Percentiles rank a stretch among this genome's conserved stretches.
phyloP scores from a whole-genome alignment of 2,329 filamentous ascomycete species.

The Nemania sp. region DNA sequence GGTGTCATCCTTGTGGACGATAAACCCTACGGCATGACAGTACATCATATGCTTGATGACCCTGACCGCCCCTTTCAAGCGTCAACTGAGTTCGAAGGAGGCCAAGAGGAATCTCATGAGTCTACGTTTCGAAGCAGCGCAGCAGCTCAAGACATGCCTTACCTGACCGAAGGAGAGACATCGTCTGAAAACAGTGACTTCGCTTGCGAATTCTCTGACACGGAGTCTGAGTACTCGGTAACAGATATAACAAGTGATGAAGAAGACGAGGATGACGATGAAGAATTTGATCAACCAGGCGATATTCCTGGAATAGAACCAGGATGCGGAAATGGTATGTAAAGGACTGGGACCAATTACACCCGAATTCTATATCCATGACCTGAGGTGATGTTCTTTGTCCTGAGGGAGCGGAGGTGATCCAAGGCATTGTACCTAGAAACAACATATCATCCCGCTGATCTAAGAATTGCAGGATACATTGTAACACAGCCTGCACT shows the following conservation, averaged over 20 bases:
- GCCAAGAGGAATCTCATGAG: conserved; percentile 22
- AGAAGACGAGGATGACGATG: conserved; percentile 55
- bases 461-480: conserved; percentile 51
- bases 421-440: conserved; percentile 6
- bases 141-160: conserved; percentile 27
- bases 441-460: conserved; percentile 22
- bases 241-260: conserved; percentile 56
- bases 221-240: conserved; percentile 50
- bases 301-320: conserved; percentile 80
- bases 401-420: conserved; percentile 20
- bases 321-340: conserved; percentile 67
- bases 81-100: conserved; percentile 9
- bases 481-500: conserved; percentile 90
- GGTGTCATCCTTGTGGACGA: conserved; percentile 85
- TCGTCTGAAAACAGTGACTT: conserved; percentile 53
- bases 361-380: conserved; percentile 6
- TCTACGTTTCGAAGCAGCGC: conserved; percentile 35
- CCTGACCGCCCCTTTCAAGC: conserved; percentile 48
- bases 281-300: conserved; percentile 64
- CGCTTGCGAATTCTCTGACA: conserved; percentile 65
- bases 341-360: conserved; percentile 17
- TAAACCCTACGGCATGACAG: conserved; percentile 89
- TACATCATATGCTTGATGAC: conserved; percentile 92
- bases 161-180: conserved; percentile 42
- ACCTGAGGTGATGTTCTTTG: conserved; percentile 3